Evolutionary conservation across 768 basidiomycete species (phyloP).

Genomic region (Russula virescens): DNA sequence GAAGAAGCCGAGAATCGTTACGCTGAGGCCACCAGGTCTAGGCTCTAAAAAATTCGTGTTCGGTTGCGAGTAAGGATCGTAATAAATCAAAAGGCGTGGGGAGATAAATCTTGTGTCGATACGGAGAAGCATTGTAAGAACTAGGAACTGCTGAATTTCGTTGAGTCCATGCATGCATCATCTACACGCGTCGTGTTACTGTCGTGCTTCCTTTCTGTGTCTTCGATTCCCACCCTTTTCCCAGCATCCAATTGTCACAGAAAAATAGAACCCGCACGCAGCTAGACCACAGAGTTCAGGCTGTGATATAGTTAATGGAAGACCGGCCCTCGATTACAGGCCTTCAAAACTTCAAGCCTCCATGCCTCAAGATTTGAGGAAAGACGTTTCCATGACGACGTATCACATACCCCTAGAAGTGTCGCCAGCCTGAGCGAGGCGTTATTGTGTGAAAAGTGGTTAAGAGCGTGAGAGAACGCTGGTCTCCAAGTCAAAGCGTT

Average conservation of each 20-base stretch:
- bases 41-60: conserved; percentile 31
- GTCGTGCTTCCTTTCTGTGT: background rate
- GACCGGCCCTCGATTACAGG: background rate
- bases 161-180: background rate
- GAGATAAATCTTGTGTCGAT: conserved; percentile 3
- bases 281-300: background rate
- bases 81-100: background rate
- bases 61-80: background rate
- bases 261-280: background rate
- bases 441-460: background rate
- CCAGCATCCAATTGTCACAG: background rate
- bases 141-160: background rate
- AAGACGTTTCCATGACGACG: background rate
- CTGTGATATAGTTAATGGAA: too few relatives aligned
- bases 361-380: too few relatives aligned
- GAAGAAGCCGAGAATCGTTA: conserved; percentile 72
- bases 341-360: too few relatives aligned
- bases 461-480: too few relatives aligned
- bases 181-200: too few relatives aligned
- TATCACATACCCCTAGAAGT: background rate
- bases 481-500: too few relatives aligned
- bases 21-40: conserved; percentile 38
- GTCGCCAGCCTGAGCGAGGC: background rate
- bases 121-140: background rate
- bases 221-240: background rate